Conservation (phyloP, 2,329 filamentous ascomycete species). For the Xylaria sp. region DNA sequence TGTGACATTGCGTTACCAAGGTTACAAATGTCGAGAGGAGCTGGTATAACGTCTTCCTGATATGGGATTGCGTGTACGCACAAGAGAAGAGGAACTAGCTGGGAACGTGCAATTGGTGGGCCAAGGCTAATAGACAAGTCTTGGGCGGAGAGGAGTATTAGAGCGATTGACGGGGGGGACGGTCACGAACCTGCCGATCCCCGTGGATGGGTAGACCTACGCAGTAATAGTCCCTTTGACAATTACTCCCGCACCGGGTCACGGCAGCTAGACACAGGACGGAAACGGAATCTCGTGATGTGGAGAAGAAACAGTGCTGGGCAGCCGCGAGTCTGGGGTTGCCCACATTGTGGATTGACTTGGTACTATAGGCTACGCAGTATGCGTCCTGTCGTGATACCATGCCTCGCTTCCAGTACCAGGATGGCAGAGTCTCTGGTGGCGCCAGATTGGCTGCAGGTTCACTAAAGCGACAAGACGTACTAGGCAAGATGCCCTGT, state of each 20-base stretch:
- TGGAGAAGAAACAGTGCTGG: slow-evolving; percentile 16
- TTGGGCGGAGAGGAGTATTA: slow-evolving; percentile 3
- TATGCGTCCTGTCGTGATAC: slow-evolving; percentile 36
- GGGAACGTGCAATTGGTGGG: background rate
- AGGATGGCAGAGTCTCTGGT: slow-evolving; percentile 18
- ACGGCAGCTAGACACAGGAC: slow-evolving; percentile 10
- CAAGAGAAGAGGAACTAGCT: background rate
- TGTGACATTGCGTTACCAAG: slow-evolving; percentile 38
- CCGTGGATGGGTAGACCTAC: background rate
- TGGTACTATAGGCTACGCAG: slow-evolving; percentile 17
- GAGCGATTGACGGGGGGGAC: background rate
- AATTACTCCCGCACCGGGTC: slow-evolving; percentile 11
- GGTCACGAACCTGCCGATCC: background rate
- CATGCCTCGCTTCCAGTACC: slow-evolving; percentile 28
- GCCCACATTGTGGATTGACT: slow-evolving; percentile 25
- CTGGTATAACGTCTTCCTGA: slow-evolving; percentile 27
- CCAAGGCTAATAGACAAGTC: slow-evolving; percentile 15
- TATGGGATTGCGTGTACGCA: slow-evolving; percentile 28
- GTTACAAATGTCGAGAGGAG: slow-evolving; percentile 28
- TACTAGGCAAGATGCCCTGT: slow-evolving; percentile 17
- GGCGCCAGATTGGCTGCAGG: slow-evolving; percentile 24
- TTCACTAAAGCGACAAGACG: slow-evolving; percentile 7
- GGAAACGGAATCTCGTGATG: slow-evolving; percentile 15
- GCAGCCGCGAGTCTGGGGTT: slow-evolving; percentile 29
- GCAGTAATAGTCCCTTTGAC: background rate